Evolutionary conservation across 768 basidiomycete genomes (phyloP).

Genomic region (Tricholomella constricta): DNA sequence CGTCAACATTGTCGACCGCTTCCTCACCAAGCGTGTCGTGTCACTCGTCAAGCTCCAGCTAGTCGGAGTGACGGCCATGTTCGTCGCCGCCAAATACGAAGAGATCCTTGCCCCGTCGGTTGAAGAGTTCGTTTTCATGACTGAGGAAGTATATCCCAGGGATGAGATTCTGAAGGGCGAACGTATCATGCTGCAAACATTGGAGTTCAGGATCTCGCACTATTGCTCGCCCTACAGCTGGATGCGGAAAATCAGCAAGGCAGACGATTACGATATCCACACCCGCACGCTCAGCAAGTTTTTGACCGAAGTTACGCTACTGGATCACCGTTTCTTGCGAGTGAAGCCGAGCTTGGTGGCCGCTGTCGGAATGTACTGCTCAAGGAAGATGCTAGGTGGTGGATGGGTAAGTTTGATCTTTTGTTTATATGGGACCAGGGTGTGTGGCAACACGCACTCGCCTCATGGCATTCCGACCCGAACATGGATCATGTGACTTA

Average conservation of each 20-base stretch:
- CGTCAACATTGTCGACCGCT: slow-evolving; percentile 94
- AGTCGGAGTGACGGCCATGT: slow-evolving; percentile 98
- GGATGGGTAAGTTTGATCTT: slow-evolving; percentile 80
- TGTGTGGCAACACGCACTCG: slow-evolving; percentile 15
- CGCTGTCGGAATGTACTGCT: slow-evolving; percentile 96
- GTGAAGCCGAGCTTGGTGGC: slow-evolving; percentile 94
- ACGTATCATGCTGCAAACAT: slow-evolving; percentile 90
- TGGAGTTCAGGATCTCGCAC: slow-evolving; percentile 93
- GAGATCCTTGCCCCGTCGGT: slow-evolving; percentile 97
- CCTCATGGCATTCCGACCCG: slow-evolving; percentile 17
- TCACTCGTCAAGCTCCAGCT: slow-evolving; percentile 91
- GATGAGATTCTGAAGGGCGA: slow-evolving; percentile 99
- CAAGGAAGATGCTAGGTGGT: slow-evolving; percentile 90
- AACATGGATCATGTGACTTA: slow-evolving; percentile 41
- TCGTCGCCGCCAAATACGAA: slow-evolving; percentile 98
- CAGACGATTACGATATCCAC: slow-evolving; percentile 98
- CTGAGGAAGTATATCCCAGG: slow-evolving; percentile 89
- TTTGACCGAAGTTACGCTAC: slow-evolving; percentile 91
- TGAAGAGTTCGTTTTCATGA: slow-evolving; percentile 99
- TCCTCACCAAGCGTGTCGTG: slow-evolving; percentile 86
- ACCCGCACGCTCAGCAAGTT: slow-evolving; percentile 98
- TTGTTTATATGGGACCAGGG: slow-evolving; percentile 13
- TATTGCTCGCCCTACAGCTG: slow-evolving; percentile 99
- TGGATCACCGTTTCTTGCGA: slow-evolving; percentile 90
- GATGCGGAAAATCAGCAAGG: slow-evolving; percentile 98